Percentiles rank a stretch among this genome's conserved stretches.
Conservation (phyloP, 257 asterid species). For the Nicotiana otophora region DNA sequence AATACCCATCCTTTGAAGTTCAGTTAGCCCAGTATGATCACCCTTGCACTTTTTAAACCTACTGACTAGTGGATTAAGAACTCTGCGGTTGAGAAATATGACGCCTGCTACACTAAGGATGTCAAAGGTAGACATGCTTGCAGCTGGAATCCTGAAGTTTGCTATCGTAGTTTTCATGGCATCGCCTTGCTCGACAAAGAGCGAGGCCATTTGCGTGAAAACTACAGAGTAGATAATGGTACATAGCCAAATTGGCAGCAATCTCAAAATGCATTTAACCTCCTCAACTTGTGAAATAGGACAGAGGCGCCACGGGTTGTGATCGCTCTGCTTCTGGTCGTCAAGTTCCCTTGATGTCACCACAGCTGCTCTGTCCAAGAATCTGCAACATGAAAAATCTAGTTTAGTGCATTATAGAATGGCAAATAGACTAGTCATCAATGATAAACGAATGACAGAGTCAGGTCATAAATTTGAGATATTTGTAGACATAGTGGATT, state of each 20-base stretch:
- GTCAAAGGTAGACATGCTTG: constrained; percentile 97
- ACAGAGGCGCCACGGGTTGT: constrained; percentile 71
- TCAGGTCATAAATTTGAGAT: neutral
- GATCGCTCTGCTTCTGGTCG: constrained; percentile 28
- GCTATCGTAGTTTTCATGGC: constrained; percentile 68
- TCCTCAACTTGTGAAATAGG: constrained; percentile 95
- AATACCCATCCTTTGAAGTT: constrained; percentile 91
- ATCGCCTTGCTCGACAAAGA: constrained; percentile 94
- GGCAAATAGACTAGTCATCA: neutral
- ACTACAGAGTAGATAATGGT: constrained; percentile 90
- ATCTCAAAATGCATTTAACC: constrained; percentile 74
- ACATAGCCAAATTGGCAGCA: constrained; percentile 95
- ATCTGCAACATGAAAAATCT: constrained; percentile 29
- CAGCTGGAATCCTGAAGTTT: constrained; percentile 78
- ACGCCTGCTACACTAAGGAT: constrained; percentile 77
- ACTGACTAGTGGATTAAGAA: constrained; percentile 50
- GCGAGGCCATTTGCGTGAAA: constrained; percentile 97
- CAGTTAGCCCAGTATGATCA: constrained; percentile 33
- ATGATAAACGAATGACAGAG: neutral
- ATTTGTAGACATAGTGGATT: neutral
- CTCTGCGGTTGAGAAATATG: constrained; percentile 75
- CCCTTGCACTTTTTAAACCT: constrained; percentile 31
- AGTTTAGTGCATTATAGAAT: neutral
- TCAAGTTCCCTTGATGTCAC: constrained; percentile 54
- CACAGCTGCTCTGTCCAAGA: constrained; percentile 86